Evolutionary conservation across 495 filamentous ascomycete species (phyloP).

Genomic region (Tuber borchii): DNA sequence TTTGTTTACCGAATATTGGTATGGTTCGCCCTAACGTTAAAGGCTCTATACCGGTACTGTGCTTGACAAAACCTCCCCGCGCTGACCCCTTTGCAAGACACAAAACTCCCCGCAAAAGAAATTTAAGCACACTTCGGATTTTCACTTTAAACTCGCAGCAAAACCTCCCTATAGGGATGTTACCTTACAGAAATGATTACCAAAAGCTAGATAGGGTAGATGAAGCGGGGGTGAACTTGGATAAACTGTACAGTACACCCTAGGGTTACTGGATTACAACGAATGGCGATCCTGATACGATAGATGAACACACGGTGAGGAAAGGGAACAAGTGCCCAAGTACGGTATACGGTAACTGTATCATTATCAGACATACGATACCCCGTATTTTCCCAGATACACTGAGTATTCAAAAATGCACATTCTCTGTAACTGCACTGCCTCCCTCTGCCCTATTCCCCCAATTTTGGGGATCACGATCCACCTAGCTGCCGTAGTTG

Average conservation of each 20-base stretch:
- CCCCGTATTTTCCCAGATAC: not conserved
- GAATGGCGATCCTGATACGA: not conserved
- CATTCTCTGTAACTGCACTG: not conserved
- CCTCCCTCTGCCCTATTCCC: not conserved
- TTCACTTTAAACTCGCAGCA: too few relatives aligned
- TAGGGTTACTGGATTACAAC: not conserved
- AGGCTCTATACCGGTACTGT: too few relatives aligned
- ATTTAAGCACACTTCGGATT: too few relatives aligned
- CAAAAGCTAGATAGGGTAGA: not conserved
- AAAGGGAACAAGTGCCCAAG: not conserved
- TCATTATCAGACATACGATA: not conserved
- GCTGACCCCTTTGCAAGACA: too few relatives aligned
- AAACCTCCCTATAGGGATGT: not conserved
- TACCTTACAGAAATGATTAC: not conserved
- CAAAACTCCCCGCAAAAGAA: too few relatives aligned
- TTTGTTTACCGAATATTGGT: too few relatives aligned
- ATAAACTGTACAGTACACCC: not conserved
- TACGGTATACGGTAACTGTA: not conserved
- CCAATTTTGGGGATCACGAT: not conserved
- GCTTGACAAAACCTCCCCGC: too few relatives aligned
- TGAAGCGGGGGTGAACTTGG: not conserved
- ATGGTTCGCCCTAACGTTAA: too few relatives aligned
- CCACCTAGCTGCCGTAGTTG: not conserved
- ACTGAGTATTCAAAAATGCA: not conserved
- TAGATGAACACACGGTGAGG: not conserved